Conservation (phyloP, 169 alveolate species). For the Plasmodium coatneyi region DNA sequence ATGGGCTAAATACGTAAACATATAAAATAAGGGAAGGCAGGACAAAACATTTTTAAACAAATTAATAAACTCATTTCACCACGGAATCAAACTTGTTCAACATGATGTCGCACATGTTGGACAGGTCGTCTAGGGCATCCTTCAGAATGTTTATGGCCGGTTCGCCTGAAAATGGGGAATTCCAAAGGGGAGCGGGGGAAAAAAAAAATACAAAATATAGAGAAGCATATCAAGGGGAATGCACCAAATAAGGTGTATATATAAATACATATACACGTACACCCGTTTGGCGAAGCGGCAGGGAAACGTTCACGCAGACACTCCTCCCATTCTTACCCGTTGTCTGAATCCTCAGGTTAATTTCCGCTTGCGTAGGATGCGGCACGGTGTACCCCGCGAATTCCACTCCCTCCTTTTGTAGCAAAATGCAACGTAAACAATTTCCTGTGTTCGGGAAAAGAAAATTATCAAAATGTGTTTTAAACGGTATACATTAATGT, state of each 20-base stretch:
- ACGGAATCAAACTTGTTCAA: slow-evolving; percentile 78
- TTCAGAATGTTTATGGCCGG: slow-evolving; percentile 82
- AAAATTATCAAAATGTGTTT: background rate
- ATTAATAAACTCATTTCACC: slow-evolving; percentile 39
- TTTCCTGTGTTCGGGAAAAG: slow-evolving; percentile 73
- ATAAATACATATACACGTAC: background rate
- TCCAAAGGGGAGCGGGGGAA: background rate
- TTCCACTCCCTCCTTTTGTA: slow-evolving; percentile 85
- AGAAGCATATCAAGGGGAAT: background rate
- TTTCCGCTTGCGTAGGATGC: slow-evolving; percentile 88
- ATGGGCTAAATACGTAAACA: slow-evolving; percentile 12
- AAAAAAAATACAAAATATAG: background rate
- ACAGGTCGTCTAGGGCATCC: slow-evolving; percentile 79
- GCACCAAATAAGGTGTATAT: background rate
- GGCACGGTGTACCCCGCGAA: slow-evolving; percentile 91
- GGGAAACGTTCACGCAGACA: background rate
- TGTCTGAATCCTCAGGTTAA: slow-evolving; percentile 88
- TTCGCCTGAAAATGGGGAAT: slow-evolving; percentile 68
- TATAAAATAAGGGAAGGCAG: background rate
- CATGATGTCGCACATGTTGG: slow-evolving; percentile 79
- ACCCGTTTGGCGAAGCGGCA: background rate
- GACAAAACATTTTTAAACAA: background rate
- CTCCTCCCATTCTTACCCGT: slow-evolving; percentile 79
- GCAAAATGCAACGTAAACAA: slow-evolving; percentile 82
- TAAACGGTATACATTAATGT: background rate